These are phyloP conservation scores for Kwoniella sp. DNA, from an alignment of 768 basidiomycete genomes.

Conservation along the genomic window DNA sequence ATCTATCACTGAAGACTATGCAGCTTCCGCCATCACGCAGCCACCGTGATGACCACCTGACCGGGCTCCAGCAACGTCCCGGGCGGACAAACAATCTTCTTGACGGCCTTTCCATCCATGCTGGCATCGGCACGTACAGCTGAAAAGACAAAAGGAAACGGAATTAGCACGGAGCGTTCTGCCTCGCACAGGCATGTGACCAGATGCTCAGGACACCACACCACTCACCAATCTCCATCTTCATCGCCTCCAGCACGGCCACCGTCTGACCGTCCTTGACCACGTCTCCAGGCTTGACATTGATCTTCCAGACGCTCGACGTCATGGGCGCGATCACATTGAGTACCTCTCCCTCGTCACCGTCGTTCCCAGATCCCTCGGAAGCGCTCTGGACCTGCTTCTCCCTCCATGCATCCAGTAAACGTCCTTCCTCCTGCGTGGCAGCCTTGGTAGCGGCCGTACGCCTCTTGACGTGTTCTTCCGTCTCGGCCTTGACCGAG, in stretches of 20 bases:
- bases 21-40: not conserved
- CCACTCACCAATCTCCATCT: slow-evolving; percentile 37
- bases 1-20: not conserved
- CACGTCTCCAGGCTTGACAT: slow-evolving; percentile 21
- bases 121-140: slow-evolving; percentile 28
- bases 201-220: not conserved
- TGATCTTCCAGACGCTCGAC: slow-evolving; percentile 30
- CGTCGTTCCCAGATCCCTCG: not conserved
- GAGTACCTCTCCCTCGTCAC: slow-evolving; percentile 6
- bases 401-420: slow-evolving; percentile 54
- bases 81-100: slow-evolving; percentile 16
- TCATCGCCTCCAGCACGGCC: slow-evolving; percentile 38
- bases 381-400: slow-evolving; percentile 11
- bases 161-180: not conserved
- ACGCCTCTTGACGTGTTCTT: slow-evolving; percentile 53
- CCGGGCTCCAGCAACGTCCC: slow-evolving; percentile 29
- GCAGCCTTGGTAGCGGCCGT: slow-evolving; percentile 9
- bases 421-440: slow-evolving; percentile 52
- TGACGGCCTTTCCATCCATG: slow-evolving; percentile 23
- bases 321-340: slow-evolving; percentile 32
- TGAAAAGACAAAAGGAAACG: not conserved
- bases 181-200: not conserved
- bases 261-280: slow-evolving; percentile 26
- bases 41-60: slow-evolving; percentile 16
- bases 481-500: slow-evolving; percentile 53